Evolutionary conservation across 1,139 yeast genomes (phyloP).

Genomic region (Yamadazyma trypodendri): DNA sequence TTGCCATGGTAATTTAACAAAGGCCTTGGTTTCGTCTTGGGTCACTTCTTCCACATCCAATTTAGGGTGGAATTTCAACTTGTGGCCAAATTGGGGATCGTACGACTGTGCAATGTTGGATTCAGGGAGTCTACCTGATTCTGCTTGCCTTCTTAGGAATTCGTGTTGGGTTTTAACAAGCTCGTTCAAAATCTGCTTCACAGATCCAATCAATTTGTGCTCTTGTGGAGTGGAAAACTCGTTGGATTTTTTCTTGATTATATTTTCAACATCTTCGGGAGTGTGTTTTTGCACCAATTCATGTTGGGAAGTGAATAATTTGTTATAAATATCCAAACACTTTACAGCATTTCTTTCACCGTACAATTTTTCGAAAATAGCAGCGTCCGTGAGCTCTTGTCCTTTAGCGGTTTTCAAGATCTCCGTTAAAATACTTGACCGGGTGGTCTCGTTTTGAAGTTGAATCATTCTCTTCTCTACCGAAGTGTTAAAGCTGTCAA

Average conservation of each 20-base stretch:
- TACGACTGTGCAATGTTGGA: slow-evolving; percentile 37
- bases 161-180: slow-evolving; percentile 52
- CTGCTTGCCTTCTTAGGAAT: slow-evolving; percentile 41
- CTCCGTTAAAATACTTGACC: slow-evolving; percentile 45
- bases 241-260: slow-evolving; percentile 35
- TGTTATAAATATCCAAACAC: slow-evolving; percentile 30
- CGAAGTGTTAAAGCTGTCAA: slow-evolving; percentile 25
- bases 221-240: slow-evolving; percentile 36
- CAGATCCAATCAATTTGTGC: slow-evolving; percentile 41
- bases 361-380: slow-evolving; percentile 19
- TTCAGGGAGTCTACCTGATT: slow-evolving; percentile 27
- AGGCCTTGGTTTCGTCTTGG: slow-evolving; percentile 55
- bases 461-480: slow-evolving; percentile 34
- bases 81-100: slow-evolving; percentile 56
- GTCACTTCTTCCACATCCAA: slow-evolving; percentile 52
- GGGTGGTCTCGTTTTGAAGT: slow-evolving; percentile 41
- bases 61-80: slow-evolving; percentile 46
- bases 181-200: slow-evolving; percentile 57
- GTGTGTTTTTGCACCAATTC: slow-evolving; percentile 20
- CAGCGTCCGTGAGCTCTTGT: slow-evolving; percentile 22
- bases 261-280: slow-evolving; percentile 19
- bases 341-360: slow-evolving; percentile 28
- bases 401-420: slow-evolving; percentile 28
- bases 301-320: slow-evolving; percentile 28
- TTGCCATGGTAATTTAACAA: slow-evolving; percentile 71